Conservation (phyloP, 2,329 filamentous ascomycete genomes). For the Tolypocladium ovalisporum region DNA sequence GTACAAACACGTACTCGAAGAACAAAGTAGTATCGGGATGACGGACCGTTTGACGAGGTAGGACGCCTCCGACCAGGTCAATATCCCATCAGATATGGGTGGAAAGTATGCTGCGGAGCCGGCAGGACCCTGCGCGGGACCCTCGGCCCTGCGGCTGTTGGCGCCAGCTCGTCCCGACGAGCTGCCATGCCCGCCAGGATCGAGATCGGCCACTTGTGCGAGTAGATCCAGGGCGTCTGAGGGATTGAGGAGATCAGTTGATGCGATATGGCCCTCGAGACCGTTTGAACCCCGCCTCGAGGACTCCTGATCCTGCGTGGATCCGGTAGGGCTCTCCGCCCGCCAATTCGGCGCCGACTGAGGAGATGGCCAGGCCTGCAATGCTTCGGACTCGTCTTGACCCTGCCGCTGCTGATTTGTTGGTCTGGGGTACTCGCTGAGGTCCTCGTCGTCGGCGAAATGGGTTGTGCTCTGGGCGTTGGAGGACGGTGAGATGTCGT, state of each 20-base stretch:
- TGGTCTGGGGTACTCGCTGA: conserved; percentile 1
- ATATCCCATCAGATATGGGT: conserved; percentile 18
- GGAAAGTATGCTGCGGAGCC: conserved; percentile 13
- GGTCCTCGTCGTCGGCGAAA: conserved; percentile 4
- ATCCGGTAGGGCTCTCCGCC: conserved; percentile 4
- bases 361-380: conserved; percentile 7
- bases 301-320: conserved; percentile 3
- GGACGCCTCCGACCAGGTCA: conserved; percentile 14
- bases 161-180: conserved; percentile 4
- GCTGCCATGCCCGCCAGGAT: conserved; percentile 11
- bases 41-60: conserved; percentile 15
- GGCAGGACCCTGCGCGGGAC: not conserved
- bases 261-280: conserved; percentile 28
- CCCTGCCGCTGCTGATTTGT: not conserved
- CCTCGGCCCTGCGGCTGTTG: conserved; percentile 5
- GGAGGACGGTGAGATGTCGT: not conserved
- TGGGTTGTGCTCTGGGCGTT: not conserved
- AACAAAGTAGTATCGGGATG: not conserved
- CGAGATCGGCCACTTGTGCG: conserved; percentile 28
- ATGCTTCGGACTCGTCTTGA: not conserved
- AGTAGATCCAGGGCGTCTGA: conserved; percentile 29
- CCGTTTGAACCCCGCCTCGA: conserved; percentile 7
- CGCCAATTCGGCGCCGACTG: conserved; percentile 7
- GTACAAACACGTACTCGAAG: not conserved
- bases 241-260: conserved; percentile 27